Percentiles rank a stretch among this genome's conserved stretches.
Evolutionary conservation across 1,284 basidiomycete species (phyloP).

Genomic region (Entoloma clypeatum): DNA sequence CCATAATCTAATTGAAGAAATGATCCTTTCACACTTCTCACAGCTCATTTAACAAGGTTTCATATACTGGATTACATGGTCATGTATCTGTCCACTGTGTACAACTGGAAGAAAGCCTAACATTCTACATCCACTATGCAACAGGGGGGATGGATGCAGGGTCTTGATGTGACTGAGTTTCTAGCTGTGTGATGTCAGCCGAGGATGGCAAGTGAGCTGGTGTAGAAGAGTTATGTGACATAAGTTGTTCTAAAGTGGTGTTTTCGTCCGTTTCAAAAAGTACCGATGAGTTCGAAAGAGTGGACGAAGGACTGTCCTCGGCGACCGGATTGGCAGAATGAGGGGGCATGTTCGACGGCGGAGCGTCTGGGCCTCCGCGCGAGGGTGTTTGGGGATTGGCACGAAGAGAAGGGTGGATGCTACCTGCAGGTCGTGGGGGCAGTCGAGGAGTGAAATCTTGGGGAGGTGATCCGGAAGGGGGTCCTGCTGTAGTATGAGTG

Average conservation of each 20-base stretch:
- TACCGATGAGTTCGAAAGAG: slow-evolving; percentile 29
- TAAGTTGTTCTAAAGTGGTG: slow-evolving; percentile 15
- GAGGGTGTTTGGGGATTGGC: slow-evolving; percentile 40
- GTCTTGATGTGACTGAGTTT: slow-evolving; percentile 5
- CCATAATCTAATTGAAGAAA: no score
- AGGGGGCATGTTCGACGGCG: slow-evolving; percentile 13
- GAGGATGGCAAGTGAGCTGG: neutral
- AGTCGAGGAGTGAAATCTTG: slow-evolving; percentile 71
- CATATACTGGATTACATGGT: no score
- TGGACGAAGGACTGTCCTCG: slow-evolving; percentile 18
- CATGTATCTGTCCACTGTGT: no score
- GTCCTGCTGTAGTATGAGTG: slow-evolving; percentile 20
- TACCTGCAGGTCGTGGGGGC: slow-evolving; percentile 62
- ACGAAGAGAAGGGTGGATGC: slow-evolving; percentile 72
- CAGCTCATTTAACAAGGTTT: no score
- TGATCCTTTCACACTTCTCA: no score
- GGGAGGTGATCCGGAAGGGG: slow-evolving; percentile 27
- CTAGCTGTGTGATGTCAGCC: slow-evolving; percentile 3
- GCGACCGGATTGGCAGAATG: slow-evolving; percentile 3
- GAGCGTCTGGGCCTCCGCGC: slow-evolving; percentile 23
- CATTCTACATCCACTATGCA: no score
- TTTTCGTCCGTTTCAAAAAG: slow-evolving; percentile 26
- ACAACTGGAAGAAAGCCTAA: no score
- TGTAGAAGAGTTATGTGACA: neutral
- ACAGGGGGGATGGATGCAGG: slow-evolving; percentile 1